Conservation (phyloP, 306 rosid genomes). For the Quillaja saponaria region DNA sequence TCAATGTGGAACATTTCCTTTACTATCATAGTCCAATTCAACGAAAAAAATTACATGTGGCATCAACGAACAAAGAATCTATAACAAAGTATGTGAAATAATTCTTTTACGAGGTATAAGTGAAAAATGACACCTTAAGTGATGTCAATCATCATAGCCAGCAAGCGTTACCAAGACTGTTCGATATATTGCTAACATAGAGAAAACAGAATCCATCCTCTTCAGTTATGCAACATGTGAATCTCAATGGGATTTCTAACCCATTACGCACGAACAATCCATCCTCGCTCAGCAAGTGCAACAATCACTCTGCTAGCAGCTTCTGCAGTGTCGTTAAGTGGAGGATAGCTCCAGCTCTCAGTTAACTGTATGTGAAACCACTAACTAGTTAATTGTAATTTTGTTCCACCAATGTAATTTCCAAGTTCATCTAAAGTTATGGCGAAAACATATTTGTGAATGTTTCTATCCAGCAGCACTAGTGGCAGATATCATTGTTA, state of each 20-base stretch:
- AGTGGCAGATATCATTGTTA: no score
- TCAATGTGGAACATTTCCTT: no score
- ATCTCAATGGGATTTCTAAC: neutral
- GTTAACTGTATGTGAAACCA: slow-evolving; percentile 50
- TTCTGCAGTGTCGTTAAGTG: slow-evolving; percentile 75
- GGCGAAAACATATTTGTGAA: slow-evolving; percentile 2
- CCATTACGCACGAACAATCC: slow-evolving; percentile 51
- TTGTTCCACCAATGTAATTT: slow-evolving; percentile 6
- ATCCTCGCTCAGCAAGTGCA: slow-evolving; percentile 76
- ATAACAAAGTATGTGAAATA: no score
- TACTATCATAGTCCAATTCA: no score
- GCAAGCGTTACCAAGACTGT: no score
- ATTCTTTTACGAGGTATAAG: no score
- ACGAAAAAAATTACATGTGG: no score
- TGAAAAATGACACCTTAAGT: no score
- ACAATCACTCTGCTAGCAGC: slow-evolving; percentile 61
- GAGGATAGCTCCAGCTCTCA: slow-evolving; percentile 77
- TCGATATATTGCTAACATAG: no score
- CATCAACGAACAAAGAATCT: no score
- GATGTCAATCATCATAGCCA: no score
- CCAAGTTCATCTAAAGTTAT: neutral
- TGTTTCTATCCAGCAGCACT: slow-evolving; percentile 14
- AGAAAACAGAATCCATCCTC: no score
- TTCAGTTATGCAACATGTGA: slow-evolving; percentile 15
- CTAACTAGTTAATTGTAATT: neutral